Conservation (phyloP, 2,329 filamentous ascomycete genomes). For the Emericellopsis cladophorae region DNA sequence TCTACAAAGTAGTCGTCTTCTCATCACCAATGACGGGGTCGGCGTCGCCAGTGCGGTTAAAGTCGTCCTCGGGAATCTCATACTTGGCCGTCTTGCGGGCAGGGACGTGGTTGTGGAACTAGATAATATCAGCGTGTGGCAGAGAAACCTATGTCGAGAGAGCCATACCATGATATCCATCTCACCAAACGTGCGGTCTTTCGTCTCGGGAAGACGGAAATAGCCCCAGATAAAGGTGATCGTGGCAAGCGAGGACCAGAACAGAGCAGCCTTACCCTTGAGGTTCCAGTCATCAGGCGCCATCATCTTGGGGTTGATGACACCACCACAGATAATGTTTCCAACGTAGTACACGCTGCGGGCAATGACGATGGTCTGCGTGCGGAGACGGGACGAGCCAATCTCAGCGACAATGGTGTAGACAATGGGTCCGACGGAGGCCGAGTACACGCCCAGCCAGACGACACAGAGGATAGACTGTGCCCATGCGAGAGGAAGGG, state of each 20-base stretch:
- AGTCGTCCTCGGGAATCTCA: slow-evolving; percentile 19
- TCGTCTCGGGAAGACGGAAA: slow-evolving; percentile 39
- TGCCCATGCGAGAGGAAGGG: slow-evolving; percentile 20
- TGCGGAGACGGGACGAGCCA: slow-evolving; percentile 38
- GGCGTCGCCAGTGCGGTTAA: slow-evolving; percentile 7
- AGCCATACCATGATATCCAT: slow-evolving; percentile 16
- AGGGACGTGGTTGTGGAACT: slow-evolving; percentile 21
- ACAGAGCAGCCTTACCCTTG: slow-evolving; percentile 19
- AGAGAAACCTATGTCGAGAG: not conserved
- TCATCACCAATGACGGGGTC: too few species aligned
- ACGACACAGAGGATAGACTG: slow-evolving; percentile 36
- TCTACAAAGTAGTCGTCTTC: too few species aligned
- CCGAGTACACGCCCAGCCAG: slow-evolving; percentile 38
- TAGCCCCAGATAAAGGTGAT: slow-evolving; percentile 35
- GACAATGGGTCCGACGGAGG: slow-evolving; percentile 39
- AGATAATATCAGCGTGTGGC: slow-evolving; percentile 5
- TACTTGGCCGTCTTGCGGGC: slow-evolving; percentile 24
- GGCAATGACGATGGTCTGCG: slow-evolving; percentile 41
- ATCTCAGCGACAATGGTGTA: slow-evolving; percentile 40
- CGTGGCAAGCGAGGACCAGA: slow-evolving; percentile 30
- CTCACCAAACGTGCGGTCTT: slow-evolving; percentile 31
- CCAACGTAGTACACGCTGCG: slow-evolving; percentile 27
- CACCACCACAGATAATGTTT: slow-evolving; percentile 33
- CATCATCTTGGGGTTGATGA: slow-evolving; percentile 35
- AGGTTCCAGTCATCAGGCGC: slow-evolving; percentile 31